Evolutionary conservation across 441 rosid genomes (phyloP).

Genomic region (Populus tomentosa): DNA sequence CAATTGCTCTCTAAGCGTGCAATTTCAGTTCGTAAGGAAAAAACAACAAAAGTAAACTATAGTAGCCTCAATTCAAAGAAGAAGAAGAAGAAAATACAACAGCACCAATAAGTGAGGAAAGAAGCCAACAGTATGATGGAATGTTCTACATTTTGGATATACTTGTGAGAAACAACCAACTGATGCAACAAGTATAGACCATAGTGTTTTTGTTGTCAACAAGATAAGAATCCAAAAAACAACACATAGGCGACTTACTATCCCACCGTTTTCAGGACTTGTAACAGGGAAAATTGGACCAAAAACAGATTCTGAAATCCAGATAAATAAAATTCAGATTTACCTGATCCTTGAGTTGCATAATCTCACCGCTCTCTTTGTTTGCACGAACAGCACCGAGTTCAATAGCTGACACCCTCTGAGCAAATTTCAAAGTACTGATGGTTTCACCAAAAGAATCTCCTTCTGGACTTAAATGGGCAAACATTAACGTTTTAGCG

Average conservation of each 20-base stretch:
- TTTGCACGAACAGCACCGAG: slow-evolving; percentile 83
- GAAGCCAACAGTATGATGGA: background rate
- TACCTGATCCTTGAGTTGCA: slow-evolving; percentile 83
- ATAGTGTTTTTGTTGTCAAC: too few species aligned
- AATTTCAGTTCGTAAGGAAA: background rate
- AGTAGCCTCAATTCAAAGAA: background rate
- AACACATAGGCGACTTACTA: background rate
- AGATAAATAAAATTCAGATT: background rate
- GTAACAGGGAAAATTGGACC: background rate
- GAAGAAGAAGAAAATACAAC: background rate
- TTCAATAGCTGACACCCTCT: slow-evolving; percentile 75
- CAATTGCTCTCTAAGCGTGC: background rate
- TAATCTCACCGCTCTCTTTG: slow-evolving; percentile 73
- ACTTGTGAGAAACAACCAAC: background rate
- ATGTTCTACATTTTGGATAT: background rate
- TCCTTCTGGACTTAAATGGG: slow-evolving; percentile 87
- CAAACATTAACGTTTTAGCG: slow-evolving; percentile 93
- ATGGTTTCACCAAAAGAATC: slow-evolving; percentile 78
- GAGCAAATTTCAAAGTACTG: slow-evolving; percentile 90
- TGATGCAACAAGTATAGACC: background rate
- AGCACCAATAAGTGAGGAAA: background rate
- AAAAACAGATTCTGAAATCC: background rate
- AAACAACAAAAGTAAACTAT: background rate
- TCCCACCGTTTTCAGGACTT: background rate
- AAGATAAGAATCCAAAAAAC: background rate